Evolutionary conservation across 345 rosid genomes (phyloP).

Genomic region (Nasturtium officinale): DNA sequence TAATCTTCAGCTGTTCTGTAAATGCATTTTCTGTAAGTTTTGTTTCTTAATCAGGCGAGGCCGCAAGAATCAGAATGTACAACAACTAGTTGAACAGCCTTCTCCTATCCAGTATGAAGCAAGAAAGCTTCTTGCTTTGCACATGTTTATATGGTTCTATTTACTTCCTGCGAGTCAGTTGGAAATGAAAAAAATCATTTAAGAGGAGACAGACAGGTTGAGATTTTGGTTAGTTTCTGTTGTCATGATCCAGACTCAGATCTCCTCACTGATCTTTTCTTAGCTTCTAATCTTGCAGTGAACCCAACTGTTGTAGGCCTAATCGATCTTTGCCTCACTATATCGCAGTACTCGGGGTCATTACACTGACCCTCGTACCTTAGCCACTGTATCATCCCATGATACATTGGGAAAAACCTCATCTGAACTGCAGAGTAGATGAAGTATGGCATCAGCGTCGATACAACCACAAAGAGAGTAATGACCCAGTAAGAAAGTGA

Average conservation of each 20-base stretch:
- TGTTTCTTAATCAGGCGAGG: constrained; percentile 20
- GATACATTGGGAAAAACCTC: constrained; percentile 93
- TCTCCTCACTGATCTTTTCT: constrained; percentile 43
- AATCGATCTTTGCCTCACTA: constrained; percentile 77
- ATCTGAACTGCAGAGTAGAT: constrained; percentile 62
- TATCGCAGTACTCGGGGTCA: constrained; percentile 68
- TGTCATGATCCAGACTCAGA: constrained; percentile 36
- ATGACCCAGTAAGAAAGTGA: constrained; percentile 77
- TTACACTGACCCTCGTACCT: constrained; percentile 64
- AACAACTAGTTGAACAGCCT: constrained; percentile 17
- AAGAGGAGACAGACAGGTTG: constrained; percentile 7
- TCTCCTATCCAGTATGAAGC: constrained; percentile 20
- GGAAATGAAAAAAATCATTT: constrained; percentile 18
- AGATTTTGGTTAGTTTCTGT: not conserved
- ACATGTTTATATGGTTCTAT: constrained; percentile 17
- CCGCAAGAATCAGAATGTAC: constrained; percentile 39
- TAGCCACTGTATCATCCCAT: constrained; percentile 87
- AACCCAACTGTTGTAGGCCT: constrained; percentile 76
- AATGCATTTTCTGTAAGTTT: not conserved
- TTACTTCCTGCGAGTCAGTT: constrained; percentile 34
- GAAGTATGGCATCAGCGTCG: constrained; percentile 70
- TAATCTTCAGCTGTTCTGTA: constrained; percentile 34
- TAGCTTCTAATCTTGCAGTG: constrained; percentile 55
- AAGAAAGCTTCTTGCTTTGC: constrained; percentile 26
- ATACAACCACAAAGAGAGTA: constrained; percentile 52